Evolutionary conservation across 1,284 basidiomycete genomes (phyloP), one percentile per base, ranked within the genome.

Genomic region (Pascua sp.): DNA sequence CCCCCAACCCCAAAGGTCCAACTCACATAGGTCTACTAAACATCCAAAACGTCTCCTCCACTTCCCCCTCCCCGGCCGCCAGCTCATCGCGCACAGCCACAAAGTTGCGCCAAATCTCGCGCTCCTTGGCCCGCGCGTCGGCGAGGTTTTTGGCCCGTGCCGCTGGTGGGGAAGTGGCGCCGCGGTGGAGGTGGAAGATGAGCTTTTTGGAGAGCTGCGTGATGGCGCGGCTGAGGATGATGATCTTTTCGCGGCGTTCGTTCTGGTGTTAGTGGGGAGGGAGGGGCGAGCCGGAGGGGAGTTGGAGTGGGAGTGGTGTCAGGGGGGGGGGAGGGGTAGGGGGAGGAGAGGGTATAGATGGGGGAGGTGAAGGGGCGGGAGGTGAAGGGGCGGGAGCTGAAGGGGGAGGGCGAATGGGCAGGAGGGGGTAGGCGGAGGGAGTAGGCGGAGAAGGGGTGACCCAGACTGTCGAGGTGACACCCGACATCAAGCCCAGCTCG

Each of bases 161-260:
- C 0, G 61, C 65, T 13, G 67, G 76, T 32, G 82, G 48, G 68
- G 61, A 42, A 68, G 70, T 65, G 80, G 80, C 64, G 84, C 85
- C 61, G 44, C 93, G 87, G 70, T 97, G 95, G 4, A 98, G 82
- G 49, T 91, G 86, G 70, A 98, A 98, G 62, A 98, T 98, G 69
- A 87, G 82, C 77, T 91, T 94, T 76, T 98, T 98, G 47, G 92
- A 92, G n/a, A 90, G 81, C 63, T 86, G 89, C 13, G 94, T 98
- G 62, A 92, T 84, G 73, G 96, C 93, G 39, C 95, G 76, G 8
- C 81, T 82, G 10, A 76, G 58, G 57, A 78, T 75, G 59, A 78
- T 77, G 47, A 78, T 61, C 18, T 70, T 61, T 67, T 78, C 77
- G 53, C 77, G 61, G 13, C 73, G 63, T 57, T 77, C 76, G 52